Evolutionary conservation across 306 rosid genomes (phyloP).

Genomic region (Biancaea sappan): DNA sequence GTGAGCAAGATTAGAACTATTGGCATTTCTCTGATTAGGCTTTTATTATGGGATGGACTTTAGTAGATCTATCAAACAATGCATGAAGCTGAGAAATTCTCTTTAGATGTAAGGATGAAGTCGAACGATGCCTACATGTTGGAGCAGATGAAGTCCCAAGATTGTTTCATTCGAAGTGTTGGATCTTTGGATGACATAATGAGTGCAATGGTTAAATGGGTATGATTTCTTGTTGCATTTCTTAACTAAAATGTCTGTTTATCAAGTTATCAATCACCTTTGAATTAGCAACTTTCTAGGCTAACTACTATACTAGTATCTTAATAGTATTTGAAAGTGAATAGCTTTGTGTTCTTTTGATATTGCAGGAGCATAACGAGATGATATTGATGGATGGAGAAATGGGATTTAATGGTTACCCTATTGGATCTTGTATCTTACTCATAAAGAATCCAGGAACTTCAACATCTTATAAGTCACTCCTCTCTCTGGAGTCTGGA

Average conservation of each 20-base stretch:
- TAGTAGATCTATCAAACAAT: constrained; percentile 17
- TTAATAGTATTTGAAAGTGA: neutral
- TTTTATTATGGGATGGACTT: neutral
- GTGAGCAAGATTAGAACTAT: constrained; percentile 26
- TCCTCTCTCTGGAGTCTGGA: constrained; percentile 36
- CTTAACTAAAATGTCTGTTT: neutral
- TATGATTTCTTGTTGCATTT: constrained; percentile 36
- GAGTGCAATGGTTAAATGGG: constrained; percentile 50
- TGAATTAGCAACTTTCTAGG: too few relatives aligned
- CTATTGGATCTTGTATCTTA: constrained; percentile 62
- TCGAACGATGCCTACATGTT: constrained; percentile 42
- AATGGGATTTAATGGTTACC: constrained; percentile 53
- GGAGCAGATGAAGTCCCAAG: constrained; percentile 43
- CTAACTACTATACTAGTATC: neutral
- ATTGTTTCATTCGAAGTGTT: constrained; percentile 43
- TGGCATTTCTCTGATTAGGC: neutral
- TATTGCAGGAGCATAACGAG: constrained; percentile 70
- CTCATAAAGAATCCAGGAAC: constrained; percentile 33
- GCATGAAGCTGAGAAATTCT: constrained; percentile 36
- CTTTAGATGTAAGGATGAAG: constrained; percentile 34
- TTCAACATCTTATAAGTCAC: constrained; percentile 10
- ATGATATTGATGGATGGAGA: constrained; percentile 56
- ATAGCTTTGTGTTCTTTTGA: neutral
- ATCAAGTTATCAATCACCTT: too few relatives aligned
- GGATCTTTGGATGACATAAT: constrained; percentile 62